Conservation (phyloP, 768 basidiomycete genomes). For the Tubosaeta sp. region DNA sequence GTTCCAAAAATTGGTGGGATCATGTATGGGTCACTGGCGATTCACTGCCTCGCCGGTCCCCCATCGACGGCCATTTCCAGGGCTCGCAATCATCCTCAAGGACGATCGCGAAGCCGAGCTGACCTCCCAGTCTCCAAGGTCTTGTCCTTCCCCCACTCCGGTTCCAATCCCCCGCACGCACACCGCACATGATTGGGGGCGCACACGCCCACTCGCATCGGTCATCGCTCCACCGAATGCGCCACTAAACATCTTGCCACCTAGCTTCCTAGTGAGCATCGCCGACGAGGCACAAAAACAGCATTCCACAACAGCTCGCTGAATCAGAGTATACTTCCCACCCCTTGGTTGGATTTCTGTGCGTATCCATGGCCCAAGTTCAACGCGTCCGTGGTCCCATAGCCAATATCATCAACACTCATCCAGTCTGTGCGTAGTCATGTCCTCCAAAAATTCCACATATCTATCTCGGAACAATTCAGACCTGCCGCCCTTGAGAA, state of each 20-base stretch:
- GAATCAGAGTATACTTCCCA: constrained; percentile 14
- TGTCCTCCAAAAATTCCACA: constrained; percentile 2
- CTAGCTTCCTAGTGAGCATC: constrained; percentile 19
- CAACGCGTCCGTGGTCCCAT: constrained; percentile 14
- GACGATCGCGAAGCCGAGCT: constrained; percentile 17
- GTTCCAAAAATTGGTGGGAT: constrained; percentile 29
- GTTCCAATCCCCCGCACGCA: constrained; percentile 19
- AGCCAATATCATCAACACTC: constrained; percentile 9
- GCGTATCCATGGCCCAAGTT: constrained; percentile 29
- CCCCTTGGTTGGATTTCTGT: constrained; percentile 29
- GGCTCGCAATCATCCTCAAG: constrained; percentile 8
- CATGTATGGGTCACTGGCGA: constrained; percentile 25
- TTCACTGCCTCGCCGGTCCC: constrained; percentile 26
- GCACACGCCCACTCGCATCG: constrained; percentile 32
- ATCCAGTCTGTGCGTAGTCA: constrained; percentile 23
- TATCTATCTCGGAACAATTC: constrained; percentile 23
- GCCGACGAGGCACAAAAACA: neutral
- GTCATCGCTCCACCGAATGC: constrained; percentile 35
- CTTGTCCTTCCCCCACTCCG: constrained; percentile 38
- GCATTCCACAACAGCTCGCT: constrained; percentile 29
- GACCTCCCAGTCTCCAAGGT: constrained; percentile 39
- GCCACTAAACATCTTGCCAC: constrained; percentile 21
- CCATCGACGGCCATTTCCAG: constrained; percentile 21
- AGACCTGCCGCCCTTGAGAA: constrained; percentile 44
- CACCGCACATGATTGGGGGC: constrained; percentile 22